Percentiles rank a stretch among this genome's conserved stretches.
phyloP scores from a whole-genome alignment of 805 yeast species.

The Blastobotrys chiropterorum region DNA sequence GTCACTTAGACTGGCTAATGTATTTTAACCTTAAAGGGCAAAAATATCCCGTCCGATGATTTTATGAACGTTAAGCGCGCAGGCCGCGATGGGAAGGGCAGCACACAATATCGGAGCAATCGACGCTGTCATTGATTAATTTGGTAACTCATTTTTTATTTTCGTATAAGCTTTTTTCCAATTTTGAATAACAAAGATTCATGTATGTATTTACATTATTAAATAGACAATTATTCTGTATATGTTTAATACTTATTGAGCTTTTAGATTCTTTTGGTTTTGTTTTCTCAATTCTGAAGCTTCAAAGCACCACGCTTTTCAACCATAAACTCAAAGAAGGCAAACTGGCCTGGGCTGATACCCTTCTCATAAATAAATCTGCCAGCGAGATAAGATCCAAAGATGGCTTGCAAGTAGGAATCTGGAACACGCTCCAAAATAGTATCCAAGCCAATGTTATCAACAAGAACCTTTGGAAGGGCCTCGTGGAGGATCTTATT shows the following conservation, averaged over 20 bases:
- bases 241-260: no score
- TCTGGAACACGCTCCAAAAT: conserved; percentile 77
- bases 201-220: neutral
- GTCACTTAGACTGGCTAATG: neutral
- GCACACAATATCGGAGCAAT: no score
- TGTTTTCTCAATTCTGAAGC: no score
- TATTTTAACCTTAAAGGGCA: neutral
- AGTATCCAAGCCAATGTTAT: conserved; percentile 53
- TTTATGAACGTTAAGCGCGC: neutral
- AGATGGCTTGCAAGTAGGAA: conserved; percentile 79
- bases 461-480: conserved; percentile 65
- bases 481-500: conserved; percentile 69
- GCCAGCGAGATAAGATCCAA: conserved; percentile 81
- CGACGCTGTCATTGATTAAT: no score
- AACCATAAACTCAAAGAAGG: conserved; percentile 40
- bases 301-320: conserved; percentile 18
- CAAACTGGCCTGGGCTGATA: conserved; percentile 62
- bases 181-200: neutral
- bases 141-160: no score
- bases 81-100: neutral
- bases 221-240: neutral
- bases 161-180: no score
- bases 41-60: neutral
- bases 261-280: no score
- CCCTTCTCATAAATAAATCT: conserved; percentile 81